Evolutionary conservation across 495 filamentous ascomycete genomes (phyloP).

Genomic region (Neurospora africana): DNA sequence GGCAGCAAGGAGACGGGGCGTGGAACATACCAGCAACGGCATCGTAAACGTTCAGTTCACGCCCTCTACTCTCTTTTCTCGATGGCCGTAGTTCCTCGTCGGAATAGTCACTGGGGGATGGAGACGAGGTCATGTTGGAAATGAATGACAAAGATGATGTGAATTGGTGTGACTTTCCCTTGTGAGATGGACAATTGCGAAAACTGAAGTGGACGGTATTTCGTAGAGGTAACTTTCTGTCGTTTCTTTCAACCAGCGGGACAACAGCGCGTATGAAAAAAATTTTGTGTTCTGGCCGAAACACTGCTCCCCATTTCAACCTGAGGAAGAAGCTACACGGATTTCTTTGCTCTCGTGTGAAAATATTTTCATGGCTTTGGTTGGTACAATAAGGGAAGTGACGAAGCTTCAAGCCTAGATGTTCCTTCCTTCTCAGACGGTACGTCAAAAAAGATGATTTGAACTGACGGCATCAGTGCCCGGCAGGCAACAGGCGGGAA

Average conservation of each 20-base stretch:
- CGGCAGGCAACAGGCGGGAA: not conserved
- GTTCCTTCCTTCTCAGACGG: too few species aligned
- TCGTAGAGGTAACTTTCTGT: not conserved
- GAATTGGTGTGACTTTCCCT: not conserved
- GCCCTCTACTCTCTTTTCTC: slow-evolving; percentile 5
- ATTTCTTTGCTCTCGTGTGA: not conserved
- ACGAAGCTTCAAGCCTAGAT: not conserved
- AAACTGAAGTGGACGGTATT: not conserved
- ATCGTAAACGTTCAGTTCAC: slow-evolving; percentile 59
- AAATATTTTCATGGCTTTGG: not conserved
- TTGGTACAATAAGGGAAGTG: not conserved
- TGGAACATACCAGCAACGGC: slow-evolving; percentile 56
- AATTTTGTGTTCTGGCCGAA: not conserved
- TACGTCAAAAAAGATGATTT: not conserved
- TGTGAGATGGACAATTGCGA: not conserved
- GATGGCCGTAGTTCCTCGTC: not conserved
- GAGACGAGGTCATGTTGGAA: not conserved
- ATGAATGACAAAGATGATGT: not conserved
- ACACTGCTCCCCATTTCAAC: not conserved
- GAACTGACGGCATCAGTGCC: not conserved
- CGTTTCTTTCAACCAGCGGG: not conserved
- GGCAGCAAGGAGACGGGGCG: not conserved
- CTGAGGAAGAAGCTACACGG: not conserved
- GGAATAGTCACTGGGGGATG: not conserved
- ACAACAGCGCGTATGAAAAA: not conserved